Conservation (phyloP, 805 yeast species). For the Ogataea salicorniae region DNA sequence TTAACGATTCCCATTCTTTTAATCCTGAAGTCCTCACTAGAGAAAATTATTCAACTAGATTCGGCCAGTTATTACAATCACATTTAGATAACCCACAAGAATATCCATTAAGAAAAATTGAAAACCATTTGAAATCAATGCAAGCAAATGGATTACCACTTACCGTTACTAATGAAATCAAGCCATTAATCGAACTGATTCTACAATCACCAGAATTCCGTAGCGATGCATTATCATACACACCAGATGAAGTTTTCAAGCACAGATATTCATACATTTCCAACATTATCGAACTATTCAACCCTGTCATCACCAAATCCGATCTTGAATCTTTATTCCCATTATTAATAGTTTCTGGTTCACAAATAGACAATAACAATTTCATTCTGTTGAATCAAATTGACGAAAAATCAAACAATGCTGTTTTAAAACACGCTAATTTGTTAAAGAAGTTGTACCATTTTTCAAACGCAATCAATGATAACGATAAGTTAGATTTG, state of each 20-base stretch:
- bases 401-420: not conserved
- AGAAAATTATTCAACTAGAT: slow-evolving; percentile 16
- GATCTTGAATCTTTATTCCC: slow-evolving; percentile 23
- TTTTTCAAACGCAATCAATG: slow-evolving; percentile 8
- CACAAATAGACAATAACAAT: slow-evolving; percentile 22
- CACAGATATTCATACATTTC: slow-evolving; percentile 18
- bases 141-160: slow-evolving; percentile 26
- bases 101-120: slow-evolving; percentile 16
- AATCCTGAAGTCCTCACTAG: slow-evolving; percentile 8
- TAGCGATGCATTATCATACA: not conserved
- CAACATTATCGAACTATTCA: slow-evolving; percentile 14
- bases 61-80: slow-evolving; percentile 9
- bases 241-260: slow-evolving; percentile 14
- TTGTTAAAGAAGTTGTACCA: slow-evolving; percentile 11
- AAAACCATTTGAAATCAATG: slow-evolving; percentile 24
- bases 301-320: slow-evolving; percentile 14
- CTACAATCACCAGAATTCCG: slow-evolving; percentile 29
- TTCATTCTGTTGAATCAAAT: slow-evolving; percentile 15
- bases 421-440: slow-evolving; percentile 10
- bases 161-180: slow-evolving; percentile 15
- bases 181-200: slow-evolving; percentile 15
- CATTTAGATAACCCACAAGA: slow-evolving; percentile 18
- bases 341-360: slow-evolving; percentile 21
- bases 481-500: slow-evolving; percentile 3
- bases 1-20: slow-evolving; percentile 4